Percentiles rank a stretch among this genome's conserved stretches.
Evolutionary conservation across 23 red algal genomes (phyloP).

Genomic region (Gracilaria gracilis): DNA sequence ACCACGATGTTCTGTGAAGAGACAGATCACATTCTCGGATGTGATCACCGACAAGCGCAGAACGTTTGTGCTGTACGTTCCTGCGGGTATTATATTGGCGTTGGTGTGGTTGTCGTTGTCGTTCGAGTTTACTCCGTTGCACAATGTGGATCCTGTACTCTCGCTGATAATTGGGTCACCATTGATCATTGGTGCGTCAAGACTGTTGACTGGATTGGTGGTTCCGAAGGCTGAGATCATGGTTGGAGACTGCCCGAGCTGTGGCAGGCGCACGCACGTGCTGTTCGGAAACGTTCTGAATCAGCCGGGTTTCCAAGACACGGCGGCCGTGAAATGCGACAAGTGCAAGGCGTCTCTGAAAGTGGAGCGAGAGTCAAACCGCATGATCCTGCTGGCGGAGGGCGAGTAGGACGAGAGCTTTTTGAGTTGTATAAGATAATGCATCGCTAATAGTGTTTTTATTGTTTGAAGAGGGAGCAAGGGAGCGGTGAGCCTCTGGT

Average conservation of each 20-base stretch:
- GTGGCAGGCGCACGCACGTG: slow-evolving; percentile 74
- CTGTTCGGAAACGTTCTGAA: slow-evolving; percentile 92
- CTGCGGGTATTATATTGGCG: slow-evolving; percentile 78
- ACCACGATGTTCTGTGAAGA: slow-evolving; percentile 84
- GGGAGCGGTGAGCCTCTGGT: too few relatives aligned
- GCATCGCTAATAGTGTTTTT: neutral
- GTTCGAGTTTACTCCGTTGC: slow-evolving; percentile 93
- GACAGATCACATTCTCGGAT: slow-evolving; percentile 86
- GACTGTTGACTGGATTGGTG: slow-evolving; percentile 76
- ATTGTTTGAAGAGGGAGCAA: too few relatives aligned
- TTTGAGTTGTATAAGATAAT: too few relatives aligned
- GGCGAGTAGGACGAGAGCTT: too few relatives aligned
- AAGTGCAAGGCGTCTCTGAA: slow-evolving; percentile 87
- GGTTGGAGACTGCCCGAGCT: slow-evolving; percentile 94
- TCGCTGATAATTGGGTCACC: slow-evolving; percentile 88
- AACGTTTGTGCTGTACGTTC: slow-evolving; percentile 82
- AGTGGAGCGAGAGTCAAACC: slow-evolving; percentile 66
- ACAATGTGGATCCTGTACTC: slow-evolving; percentile 79
- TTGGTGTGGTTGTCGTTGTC: slow-evolving; percentile 82
- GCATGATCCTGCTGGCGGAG: slow-evolving; percentile 78
- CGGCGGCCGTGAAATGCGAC: slow-evolving; percentile 87
- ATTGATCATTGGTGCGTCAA: slow-evolving; percentile 60
- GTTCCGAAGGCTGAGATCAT: slow-evolving; percentile 86
- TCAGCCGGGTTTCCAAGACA: slow-evolving; percentile 68
- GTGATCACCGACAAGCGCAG: slow-evolving; percentile 78